Percentiles rank a stretch among this genome's conserved stretches.
Evolutionary conservation across 2,329 filamentous ascomycete species (phyloP).

Genomic region (Piedraia hortae): DNA sequence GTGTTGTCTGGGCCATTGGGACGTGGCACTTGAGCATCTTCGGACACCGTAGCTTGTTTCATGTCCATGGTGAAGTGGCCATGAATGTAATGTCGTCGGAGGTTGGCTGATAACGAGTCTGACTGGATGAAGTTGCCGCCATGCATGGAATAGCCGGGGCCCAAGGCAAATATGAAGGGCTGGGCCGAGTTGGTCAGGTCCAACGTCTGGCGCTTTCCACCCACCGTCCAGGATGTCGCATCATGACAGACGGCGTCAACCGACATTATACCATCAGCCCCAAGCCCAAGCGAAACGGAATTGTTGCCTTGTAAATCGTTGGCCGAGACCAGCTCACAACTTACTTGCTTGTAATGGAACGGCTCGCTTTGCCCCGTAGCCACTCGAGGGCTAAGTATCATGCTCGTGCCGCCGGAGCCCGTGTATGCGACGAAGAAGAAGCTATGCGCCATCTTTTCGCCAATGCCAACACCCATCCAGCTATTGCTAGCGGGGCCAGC

Average conservation of each 20-base stretch:
- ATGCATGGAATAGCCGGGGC: constrained; percentile 4
- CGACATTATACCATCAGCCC: constrained; percentile 5
- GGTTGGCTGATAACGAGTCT: constrained; percentile 9
- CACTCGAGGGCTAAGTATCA: constrained; percentile 15
- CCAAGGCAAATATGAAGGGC: constrained; percentile 17
- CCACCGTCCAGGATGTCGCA: constrained; percentile 13
- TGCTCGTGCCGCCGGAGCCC: constrained; percentile 9
- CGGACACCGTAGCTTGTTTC: constrained; percentile 8
- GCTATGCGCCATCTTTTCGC: constrained; percentile 15
- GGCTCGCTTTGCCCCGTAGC: constrained; percentile 13
- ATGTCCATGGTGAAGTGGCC: constrained; percentile 17
- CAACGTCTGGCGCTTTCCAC: constrained; percentile 5
- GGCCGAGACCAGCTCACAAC: constrained; percentile 5
- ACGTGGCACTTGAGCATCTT: constrained; percentile 11
- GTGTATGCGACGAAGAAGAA: constrained; percentile 20
- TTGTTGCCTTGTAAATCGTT: constrained; percentile 4
- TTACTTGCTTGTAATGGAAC: constrained; percentile 7
- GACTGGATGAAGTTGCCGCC: constrained; percentile 5
- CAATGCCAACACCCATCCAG: constrained; percentile 19
- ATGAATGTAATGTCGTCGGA: constrained; percentile 13
- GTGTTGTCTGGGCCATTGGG: constrained; percentile 2
- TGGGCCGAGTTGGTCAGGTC: constrained; percentile 8
- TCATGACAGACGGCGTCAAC: constrained; percentile 12
- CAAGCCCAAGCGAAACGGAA: constrained; percentile 1
- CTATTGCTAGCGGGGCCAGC: constrained; percentile 11